Base-by-base conservation (phyloP, 805 yeast species). In the Phaffomyces opuntiae region DNA sequence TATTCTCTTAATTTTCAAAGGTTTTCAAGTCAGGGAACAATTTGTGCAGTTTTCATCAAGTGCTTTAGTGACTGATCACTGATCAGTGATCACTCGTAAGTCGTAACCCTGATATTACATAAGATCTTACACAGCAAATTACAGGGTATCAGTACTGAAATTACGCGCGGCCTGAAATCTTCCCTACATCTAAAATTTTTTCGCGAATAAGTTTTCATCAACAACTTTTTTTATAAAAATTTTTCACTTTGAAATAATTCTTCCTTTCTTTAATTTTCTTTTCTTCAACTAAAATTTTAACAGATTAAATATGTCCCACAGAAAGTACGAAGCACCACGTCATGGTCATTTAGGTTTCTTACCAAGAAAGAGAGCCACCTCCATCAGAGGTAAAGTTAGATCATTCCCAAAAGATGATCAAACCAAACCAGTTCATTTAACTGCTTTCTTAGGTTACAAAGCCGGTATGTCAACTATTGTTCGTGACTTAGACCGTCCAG, bases 381-480 rank as follows among this genome's bases (percentile, higher is more conserved):
- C 85, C 72, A 93, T 88, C 80, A 87, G 96, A 82, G 99, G 96
- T 78, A 90, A 87, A 81, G 93, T 90, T 71, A 91, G 89, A 88
- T 80, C 99, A 55, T 93, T 91, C 96, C 99, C 99, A 73, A 89
- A 84, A 82, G 98, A 91, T 75, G 95, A 87, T 75, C 83, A 86
- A 79, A 73, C 96, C 61, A 91, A 91, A 86, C 95, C 98, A 66
- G 96, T 90, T 65, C 95, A 95, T 73, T 80, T 93, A 75, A 93
- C 99, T 65, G 97, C 99, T 63, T 93, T 91, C 95, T 83, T 93
- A 66, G 99, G 99, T 79, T 93, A 93, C 96, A 80, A 80, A 83
- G 99, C 99, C 65, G 99, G 99, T 88, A 93, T 93, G 99, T 83
- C 99, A 78, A 93, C 99, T 78, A 88, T 89, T 66, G 99, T 93